Evolutionary conservation across 345 rosid species (phyloP).

Genomic region (Turritis glabra): DNA sequence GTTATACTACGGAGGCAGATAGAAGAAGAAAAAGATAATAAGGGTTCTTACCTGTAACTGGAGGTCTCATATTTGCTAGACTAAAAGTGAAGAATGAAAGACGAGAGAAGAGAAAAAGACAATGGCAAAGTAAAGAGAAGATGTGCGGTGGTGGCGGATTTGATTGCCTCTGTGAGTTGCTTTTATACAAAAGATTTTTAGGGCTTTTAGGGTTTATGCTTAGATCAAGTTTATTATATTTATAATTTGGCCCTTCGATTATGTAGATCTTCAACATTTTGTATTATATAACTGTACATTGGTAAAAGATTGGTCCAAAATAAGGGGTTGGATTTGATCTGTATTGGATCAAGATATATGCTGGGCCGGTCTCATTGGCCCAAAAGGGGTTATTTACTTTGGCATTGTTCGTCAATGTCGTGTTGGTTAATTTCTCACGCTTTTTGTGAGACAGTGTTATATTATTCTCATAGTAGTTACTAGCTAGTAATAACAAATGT

Average conservation of each 20-base stretch:
- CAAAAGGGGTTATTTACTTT: background rate
- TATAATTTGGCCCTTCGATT: background rate
- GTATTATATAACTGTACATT: background rate
- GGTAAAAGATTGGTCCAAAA: background rate
- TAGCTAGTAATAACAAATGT: background rate
- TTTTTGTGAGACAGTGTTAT: background rate
- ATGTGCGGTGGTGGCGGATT: background rate
- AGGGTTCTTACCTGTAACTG: constrained; percentile 13
- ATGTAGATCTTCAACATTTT: background rate
- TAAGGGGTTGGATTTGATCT: background rate
- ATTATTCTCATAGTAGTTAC: too few relatives aligned
- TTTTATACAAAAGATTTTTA: constrained; percentile 1
- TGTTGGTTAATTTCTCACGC: background rate
- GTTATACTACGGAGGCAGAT: background rate
- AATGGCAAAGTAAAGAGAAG: background rate
- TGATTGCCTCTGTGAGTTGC: background rate
- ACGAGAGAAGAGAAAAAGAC: background rate
- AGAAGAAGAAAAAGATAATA: background rate
- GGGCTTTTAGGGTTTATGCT: constrained; percentile 19
- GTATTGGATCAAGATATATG: background rate
- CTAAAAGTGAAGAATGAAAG: background rate
- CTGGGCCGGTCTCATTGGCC: background rate
- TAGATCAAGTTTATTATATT: background rate
- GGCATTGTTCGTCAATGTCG: background rate
- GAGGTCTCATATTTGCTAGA: constrained; percentile 23